Evolutionary conservation across 2,329 filamentous ascomycete genomes (phyloP).

Genomic region (Colletotrichum coccodes): DNA sequence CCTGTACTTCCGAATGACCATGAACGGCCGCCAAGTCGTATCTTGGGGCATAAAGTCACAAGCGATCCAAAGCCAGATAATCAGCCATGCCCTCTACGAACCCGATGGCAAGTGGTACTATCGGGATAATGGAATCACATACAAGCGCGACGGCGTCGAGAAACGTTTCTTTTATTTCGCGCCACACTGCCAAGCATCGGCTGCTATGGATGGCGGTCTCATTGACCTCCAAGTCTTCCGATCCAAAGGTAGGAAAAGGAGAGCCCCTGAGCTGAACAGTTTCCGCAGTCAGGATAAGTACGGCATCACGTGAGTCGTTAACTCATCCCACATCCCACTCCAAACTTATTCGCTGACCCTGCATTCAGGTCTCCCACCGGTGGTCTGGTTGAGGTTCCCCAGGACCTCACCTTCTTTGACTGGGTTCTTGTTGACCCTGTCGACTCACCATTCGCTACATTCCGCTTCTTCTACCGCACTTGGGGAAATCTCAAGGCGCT

Average conservation of each 20-base stretch:
- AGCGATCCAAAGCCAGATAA: conserved; percentile 46
- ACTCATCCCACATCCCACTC: neutral
- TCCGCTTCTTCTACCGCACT: conserved; percentile 67
- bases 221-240: conserved; percentile 65
- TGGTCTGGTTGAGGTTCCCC: conserved; percentile 62
- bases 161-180: conserved; percentile 62
- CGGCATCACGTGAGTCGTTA: conserved; percentile 61
- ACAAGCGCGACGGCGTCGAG: conserved; percentile 54
- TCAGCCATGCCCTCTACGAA: conserved; percentile 59
- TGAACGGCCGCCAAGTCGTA: conserved; percentile 63
- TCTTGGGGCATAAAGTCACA: conserved; percentile 61
- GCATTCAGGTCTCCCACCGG: conserved; percentile 58
- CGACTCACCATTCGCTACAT: conserved; percentile 62
- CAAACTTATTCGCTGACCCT: conserved; percentile 26
- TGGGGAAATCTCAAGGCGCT: conserved; percentile 58
- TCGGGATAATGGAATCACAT: conserved; percentile 45
- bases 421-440: conserved; percentile 62
- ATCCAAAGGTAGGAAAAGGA: conserved; percentile 57
- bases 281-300: conserved; percentile 60
- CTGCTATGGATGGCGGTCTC: conserved; percentile 63
- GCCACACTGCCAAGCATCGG: conserved; percentile 45
- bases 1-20: conserved; percentile 64
- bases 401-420: conserved; percentile 62
- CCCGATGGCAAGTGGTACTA: conserved; percentile 55
- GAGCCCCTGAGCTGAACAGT: conserved; percentile 51